Evolutionary conservation across 805 yeast genomes (phyloP).

Genomic region (Wickerhamiella alocasiicola): DNA sequence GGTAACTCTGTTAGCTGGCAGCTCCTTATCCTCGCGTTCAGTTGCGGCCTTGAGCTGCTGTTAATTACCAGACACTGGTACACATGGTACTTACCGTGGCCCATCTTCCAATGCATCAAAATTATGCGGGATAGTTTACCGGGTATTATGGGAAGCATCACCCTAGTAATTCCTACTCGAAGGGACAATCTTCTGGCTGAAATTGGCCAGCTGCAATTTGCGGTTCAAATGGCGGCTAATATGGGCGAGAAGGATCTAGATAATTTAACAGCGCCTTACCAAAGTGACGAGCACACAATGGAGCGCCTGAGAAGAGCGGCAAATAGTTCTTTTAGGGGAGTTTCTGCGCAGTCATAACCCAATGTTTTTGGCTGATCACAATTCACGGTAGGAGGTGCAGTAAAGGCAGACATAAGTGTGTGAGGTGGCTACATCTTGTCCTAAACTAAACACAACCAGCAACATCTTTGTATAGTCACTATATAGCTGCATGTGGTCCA

Average conservation of each 20-base stretch:
- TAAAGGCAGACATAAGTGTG: no score
- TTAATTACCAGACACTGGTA: constrained; percentile 4
- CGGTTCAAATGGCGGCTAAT: background rate
- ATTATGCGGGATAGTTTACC: constrained; percentile 2
- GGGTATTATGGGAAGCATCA: background rate
- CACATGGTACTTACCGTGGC: constrained; percentile 5
- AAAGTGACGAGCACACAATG: background rate
- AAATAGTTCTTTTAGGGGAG: background rate
- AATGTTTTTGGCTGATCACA: no score
- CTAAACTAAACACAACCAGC: no score
- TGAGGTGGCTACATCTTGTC: no score
- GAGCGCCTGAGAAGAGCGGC: background rate
- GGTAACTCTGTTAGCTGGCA: background rate
- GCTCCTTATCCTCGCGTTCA: background rate
- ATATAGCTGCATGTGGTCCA: no score
- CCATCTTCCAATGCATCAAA: constrained; percentile 4
- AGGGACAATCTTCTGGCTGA: background rate
- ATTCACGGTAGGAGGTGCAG: no score
- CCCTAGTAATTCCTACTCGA: background rate
- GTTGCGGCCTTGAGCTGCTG: background rate
- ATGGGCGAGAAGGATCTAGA: constrained; percentile 7
- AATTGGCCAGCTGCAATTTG: background rate
- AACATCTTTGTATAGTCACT: no score
- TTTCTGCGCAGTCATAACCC: no score
- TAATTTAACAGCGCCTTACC: background rate